Evolutionary conservation across 768 basidiomycete species (phyloP), one percentile per base, ranked within the genome.

Genomic region (Psilocybe subaeruginosa): DNA sequence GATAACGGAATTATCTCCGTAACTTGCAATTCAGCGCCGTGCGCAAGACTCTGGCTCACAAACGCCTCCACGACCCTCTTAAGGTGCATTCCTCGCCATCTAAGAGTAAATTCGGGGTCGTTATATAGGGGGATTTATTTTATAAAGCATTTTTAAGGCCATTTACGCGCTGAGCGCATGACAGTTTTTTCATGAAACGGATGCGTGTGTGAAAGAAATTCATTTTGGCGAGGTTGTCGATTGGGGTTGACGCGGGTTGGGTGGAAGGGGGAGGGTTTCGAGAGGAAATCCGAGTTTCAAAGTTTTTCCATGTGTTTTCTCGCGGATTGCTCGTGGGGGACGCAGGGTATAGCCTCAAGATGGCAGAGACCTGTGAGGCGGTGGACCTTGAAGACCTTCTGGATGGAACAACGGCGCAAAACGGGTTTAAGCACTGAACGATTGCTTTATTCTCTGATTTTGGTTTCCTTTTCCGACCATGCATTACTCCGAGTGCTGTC

Each of bases 1-100:
- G 53, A 60, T 60, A 60, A 60, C 41, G 27, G 41, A 31, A 31
- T 31, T 56, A 55, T 33, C 53, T 55, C 59, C 59, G 59, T 60
- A 54, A 55, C 46, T 60, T 37, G 45, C 53, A 54, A 54, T 37
- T 33, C 53, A 48, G 3, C 1, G 43, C 54, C 17, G n/a, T 47
- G 27, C 31, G 46, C 31, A 35, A 45, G 35, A 43, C 53, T 17
- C 14, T 16, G 16, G 30, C 19, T 11, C 6, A 53, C 8, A 60
- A 23, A 55, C 7, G 27, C 39, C 19, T 39, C 59, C 46, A 37
- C n/a, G 39, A 11, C 35, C 37, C n/a, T 31, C 59, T 16, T 2
- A 14, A 47, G 23, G 16, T 16, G 30, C n/a, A 33, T 31, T 31
- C 8, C 16, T 14, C 4, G n/a, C 17, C 16, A 4, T 17, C 51